Evolutionary conservation across 176 grass and related monocot species (phyloP).

Genomic region (Rhynchospora tenuis): DNA sequence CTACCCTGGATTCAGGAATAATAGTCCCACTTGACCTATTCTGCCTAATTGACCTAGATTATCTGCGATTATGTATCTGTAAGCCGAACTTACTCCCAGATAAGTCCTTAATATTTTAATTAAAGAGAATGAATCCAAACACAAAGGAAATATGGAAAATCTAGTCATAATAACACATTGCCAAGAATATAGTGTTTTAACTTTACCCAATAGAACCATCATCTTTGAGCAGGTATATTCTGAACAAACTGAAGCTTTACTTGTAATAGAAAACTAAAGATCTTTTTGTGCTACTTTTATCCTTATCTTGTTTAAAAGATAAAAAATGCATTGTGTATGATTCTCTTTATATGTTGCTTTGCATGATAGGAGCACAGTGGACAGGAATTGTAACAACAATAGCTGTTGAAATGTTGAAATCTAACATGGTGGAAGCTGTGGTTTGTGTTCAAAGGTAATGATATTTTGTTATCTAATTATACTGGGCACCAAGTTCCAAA

Average conservation of each 20-base stretch:
- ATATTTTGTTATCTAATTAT: background rate
- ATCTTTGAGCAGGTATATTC: background rate
- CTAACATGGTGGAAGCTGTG: slow-evolving; percentile 85
- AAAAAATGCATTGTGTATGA: background rate
- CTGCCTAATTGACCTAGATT: background rate
- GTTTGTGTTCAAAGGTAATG: slow-evolving; percentile 87
- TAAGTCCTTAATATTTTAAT: background rate
- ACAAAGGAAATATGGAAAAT: background rate
- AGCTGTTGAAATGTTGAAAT: slow-evolving; percentile 88
- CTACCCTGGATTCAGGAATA: background rate
- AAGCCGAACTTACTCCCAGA: background rate
- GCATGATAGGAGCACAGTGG: slow-evolving; percentile 72
- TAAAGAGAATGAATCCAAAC: background rate
- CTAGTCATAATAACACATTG: background rate
- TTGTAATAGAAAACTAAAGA: too few relatives aligned
- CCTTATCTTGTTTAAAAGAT: too few relatives aligned
- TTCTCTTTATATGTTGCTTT: slow-evolving; percentile 22
- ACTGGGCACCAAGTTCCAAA: background rate
- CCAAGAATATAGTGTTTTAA: background rate
- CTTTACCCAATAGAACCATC: background rate
- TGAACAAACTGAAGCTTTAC: background rate
- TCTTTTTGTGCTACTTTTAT: too few relatives aligned
- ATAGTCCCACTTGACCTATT: background rate
- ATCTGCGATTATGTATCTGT: background rate
- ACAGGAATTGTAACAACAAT: slow-evolving; percentile 91